These are phyloP conservation scores for Geranium incanum DNA, from an alignment of 441 rosid genomes.

Conservation along the genomic window DNA sequence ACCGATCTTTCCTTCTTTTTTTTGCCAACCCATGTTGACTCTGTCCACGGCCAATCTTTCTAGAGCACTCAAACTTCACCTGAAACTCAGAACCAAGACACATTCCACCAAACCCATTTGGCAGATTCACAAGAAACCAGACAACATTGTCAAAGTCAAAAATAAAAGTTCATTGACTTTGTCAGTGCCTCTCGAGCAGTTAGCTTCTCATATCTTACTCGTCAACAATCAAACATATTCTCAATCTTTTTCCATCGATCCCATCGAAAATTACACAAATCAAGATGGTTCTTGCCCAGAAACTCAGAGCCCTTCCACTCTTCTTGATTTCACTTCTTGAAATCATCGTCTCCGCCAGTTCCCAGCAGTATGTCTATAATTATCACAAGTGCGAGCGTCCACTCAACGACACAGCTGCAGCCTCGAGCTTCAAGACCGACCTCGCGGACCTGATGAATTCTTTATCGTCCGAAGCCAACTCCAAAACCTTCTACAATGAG, in stretches of 20 bases:
- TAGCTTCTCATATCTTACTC: background rate
- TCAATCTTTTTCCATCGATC: background rate
- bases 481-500: slow-evolving; percentile 26
- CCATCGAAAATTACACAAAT: background rate
- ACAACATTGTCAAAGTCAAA: background rate
- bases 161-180: background rate
- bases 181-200: background rate
- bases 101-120: background rate
- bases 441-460: slow-evolving; percentile 33
- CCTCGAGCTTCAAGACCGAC: slow-evolving; percentile 9
- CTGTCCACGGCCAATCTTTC: background rate
- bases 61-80: background rate
- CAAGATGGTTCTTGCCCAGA: background rate
- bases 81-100: background rate
- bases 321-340: background rate
- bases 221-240: background rate
- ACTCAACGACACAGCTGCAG: background rate
- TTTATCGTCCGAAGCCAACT: slow-evolving; percentile 21
- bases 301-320: background rate
- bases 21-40: background rate
- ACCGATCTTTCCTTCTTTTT: too few relatives aligned
- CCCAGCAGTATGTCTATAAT: background rate
- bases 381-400: slow-evolving; percentile 22
- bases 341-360: background rate
- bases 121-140: background rate